Conservation (phyloP, 129 eudicot genomes). For the Rutidosis leptorrhynchoides region DNA sequence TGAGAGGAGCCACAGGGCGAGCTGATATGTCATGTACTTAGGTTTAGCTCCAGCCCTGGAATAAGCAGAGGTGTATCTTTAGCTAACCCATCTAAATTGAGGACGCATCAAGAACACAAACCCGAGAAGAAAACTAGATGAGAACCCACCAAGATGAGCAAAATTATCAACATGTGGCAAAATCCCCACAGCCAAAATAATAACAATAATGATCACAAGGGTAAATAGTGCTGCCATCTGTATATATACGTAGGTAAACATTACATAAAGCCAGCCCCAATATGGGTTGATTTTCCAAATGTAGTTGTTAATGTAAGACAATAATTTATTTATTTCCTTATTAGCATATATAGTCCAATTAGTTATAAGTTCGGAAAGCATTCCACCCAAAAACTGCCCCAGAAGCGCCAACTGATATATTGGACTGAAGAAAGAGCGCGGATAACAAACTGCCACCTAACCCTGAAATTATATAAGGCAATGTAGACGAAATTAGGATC, state of each 20-base stretch:
- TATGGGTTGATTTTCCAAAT: too few relatives aligned
- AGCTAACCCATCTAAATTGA: constrained; percentile 80
- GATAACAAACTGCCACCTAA: constrained; percentile 88
- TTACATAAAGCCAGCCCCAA: neutral
- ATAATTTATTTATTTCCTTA: too few relatives aligned
- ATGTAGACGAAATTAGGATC: too few relatives aligned
- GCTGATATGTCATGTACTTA: constrained; percentile 64
- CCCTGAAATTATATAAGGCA: constrained; percentile 74
- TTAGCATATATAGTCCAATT: too few relatives aligned
- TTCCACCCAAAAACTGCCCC: constrained; percentile 90
- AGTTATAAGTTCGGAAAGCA: constrained; percentile 85
- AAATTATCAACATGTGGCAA: constrained; percentile 61
- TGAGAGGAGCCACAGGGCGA: too few relatives aligned
- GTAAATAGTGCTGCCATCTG: constrained; percentile 65
- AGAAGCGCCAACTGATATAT: constrained; percentile 93
- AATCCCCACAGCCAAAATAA: constrained; percentile 58
- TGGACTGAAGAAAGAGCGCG: constrained; percentile 69
- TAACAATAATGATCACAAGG: constrained; percentile 68
- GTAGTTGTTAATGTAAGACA: too few relatives aligned
- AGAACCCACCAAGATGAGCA: constrained; percentile 93
- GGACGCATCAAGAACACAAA: constrained; percentile 88
- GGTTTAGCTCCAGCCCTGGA: constrained; percentile 40
- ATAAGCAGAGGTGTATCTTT: constrained; percentile 44
- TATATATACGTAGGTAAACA: neutral
- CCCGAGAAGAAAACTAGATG: constrained; percentile 79